Percentiles rank a stretch among this genome's conserved stretches.
Evolutionary conservation across 2,329 filamentous ascomycete genomes (phyloP).

Genomic region (Aureobasidium namibiae): DNA sequence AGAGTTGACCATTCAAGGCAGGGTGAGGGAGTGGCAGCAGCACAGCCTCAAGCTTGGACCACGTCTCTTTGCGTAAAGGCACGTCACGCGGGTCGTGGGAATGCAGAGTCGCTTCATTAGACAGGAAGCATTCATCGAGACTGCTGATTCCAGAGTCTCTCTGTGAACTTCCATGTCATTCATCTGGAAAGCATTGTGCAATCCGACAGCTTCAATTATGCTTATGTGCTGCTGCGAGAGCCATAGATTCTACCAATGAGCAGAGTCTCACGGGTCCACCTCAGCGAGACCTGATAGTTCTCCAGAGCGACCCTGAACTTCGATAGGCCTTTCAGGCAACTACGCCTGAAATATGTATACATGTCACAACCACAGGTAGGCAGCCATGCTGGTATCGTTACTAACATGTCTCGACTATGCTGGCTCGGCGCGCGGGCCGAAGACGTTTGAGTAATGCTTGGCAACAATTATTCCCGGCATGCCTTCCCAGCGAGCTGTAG

Average conservation of each 20-base stretch:
- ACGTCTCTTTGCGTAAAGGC: too few relatives aligned
- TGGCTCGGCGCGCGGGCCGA: background rate
- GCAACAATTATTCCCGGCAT: background rate
- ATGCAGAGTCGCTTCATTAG: too few relatives aligned
- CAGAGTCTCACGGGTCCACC: background rate
- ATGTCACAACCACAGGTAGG: background rate
- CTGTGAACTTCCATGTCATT: too few relatives aligned
- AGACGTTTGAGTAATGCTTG: background rate
- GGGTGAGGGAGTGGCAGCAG: background rate
- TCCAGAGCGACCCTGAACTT: background rate
- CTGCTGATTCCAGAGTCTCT: too few relatives aligned
- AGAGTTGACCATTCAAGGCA: slow-evolving; percentile 1
- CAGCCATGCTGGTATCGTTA: background rate
- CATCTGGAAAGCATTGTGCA: too few relatives aligned
- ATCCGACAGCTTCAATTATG: too few relatives aligned
- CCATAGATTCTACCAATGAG: too few relatives aligned
- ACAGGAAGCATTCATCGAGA: too few relatives aligned
- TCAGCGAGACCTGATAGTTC: too few relatives aligned
- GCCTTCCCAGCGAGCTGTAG: background rate
- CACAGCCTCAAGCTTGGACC: slow-evolving; percentile 8
- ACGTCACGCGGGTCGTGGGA: too few relatives aligned
- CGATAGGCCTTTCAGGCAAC: background rate
- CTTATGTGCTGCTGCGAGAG: too few relatives aligned
- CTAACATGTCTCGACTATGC: background rate
- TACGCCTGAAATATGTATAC: background rate